Conservation (phyloP, 768 basidiomycete genomes). For the Pisolithus microcarpus region DNA sequence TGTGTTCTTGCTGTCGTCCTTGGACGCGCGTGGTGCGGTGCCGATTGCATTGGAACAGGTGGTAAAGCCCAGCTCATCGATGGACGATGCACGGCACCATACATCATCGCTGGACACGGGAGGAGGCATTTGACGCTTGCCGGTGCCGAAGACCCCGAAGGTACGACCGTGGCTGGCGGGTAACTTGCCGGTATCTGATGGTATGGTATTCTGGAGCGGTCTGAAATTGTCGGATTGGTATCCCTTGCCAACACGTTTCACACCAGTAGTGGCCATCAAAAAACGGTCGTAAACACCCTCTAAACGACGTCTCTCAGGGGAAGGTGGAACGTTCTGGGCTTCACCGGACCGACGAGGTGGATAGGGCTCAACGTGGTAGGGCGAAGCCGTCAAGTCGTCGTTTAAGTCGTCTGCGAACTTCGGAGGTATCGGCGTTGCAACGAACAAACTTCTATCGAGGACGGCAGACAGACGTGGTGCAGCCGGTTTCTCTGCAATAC, state of each 20-base stretch:
- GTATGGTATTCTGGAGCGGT: constrained; percentile 30
- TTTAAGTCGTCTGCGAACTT: constrained; percentile 34
- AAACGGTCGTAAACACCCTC: constrained; percentile 79
- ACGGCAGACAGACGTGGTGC: constrained; percentile 54
- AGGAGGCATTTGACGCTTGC: constrained; percentile 57
- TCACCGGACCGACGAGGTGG: constrained; percentile 40
- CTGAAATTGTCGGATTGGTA: constrained; percentile 66
- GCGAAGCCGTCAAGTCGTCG: constrained; percentile 52
- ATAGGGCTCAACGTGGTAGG: constrained; percentile 58
- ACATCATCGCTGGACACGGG: constrained; percentile 64
- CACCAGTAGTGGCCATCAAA: constrained; percentile 71
- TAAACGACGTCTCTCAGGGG: constrained; percentile 51
- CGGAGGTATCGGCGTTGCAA: constrained; percentile 40
- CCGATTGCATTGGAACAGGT: constrained; percentile 26
- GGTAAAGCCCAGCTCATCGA: constrained; percentile 63
- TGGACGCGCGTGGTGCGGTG: constrained; percentile 23
- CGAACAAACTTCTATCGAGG: constrained; percentile 62
- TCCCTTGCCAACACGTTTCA: constrained; percentile 73
- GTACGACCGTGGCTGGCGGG: constrained; percentile 14
- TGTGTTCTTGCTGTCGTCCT: constrained; percentile 41
- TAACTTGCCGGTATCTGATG: constrained; percentile 15
- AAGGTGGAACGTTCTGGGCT: constrained; percentile 32
- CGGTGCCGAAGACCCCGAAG: constrained; percentile 22
- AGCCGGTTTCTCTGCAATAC: constrained; percentile 35
- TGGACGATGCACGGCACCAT: constrained; percentile 38